These are phyloP conservation scores for Aspergillus cristatus DNA, from an alignment of 495 filamentous ascomycete species.

Conservation along the genomic window DNA sequence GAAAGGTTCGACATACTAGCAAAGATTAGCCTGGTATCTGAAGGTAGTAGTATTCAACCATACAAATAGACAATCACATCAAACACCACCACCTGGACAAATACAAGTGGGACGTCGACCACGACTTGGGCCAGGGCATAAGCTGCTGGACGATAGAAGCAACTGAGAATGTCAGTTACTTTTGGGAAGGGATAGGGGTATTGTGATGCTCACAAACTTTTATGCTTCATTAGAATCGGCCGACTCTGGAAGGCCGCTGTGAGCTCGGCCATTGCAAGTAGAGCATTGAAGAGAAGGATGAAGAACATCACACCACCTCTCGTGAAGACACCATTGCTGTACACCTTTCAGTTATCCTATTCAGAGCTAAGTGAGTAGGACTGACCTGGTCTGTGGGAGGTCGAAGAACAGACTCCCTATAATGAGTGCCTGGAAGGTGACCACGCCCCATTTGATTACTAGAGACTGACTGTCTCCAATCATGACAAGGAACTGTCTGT, in stretches of 20 bases:
- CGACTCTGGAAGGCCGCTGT: conserved; percentile 60
- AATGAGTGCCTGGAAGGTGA: conserved; percentile 65
- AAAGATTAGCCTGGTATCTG: conserved; percentile 8
- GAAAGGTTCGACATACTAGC: conserved; percentile 49
- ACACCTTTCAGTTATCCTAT: conserved; percentile 5
- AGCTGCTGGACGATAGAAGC: conserved; percentile 75
- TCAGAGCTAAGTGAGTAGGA: neutral
- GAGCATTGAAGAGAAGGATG: conserved; percentile 69
- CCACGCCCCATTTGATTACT: conserved; percentile 44
- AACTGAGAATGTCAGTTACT: conserved; percentile 25
- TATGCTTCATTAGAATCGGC: conserved; percentile 74
- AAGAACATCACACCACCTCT: conserved; percentile 59
- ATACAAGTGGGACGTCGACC: conserved; percentile 63
- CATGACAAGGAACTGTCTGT: conserved; percentile 59
- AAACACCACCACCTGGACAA: conserved; percentile 63
- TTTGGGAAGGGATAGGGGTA: too few species aligned
- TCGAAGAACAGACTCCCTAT: conserved; percentile 71
- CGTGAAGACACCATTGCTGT: conserved; percentile 36
- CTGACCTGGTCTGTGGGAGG: conserved; percentile 46
- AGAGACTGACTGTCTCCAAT: conserved; percentile 48
- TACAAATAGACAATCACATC: conserved; percentile 68
- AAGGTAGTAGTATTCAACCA: neutral
- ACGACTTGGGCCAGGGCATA: conserved; percentile 69
- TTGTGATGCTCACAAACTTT: conserved; percentile 46
- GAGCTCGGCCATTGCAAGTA: conserved; percentile 69